Percentiles rank a stretch among this genome's conserved stretches.
These are phyloP conservation scores for Cladorrhinum samala DNA, from an alignment of 495 filamentous ascomycete genomes.

Conservation along the genomic window DNA sequence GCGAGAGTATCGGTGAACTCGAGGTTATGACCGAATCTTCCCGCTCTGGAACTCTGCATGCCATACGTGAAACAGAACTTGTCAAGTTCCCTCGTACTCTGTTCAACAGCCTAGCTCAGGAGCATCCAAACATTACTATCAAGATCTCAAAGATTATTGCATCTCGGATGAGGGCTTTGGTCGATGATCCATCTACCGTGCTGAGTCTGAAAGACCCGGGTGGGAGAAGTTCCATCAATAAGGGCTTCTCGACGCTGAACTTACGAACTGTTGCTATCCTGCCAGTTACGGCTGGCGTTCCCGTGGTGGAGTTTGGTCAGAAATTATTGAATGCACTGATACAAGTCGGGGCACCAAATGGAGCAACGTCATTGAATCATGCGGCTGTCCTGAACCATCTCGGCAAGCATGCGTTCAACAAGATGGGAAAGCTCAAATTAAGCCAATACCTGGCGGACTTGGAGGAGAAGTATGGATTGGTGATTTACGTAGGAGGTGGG, in stretches of 20 bases:
- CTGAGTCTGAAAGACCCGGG: constrained; percentile 36
- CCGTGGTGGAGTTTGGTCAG: constrained; percentile 90
- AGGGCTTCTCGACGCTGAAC: constrained; percentile 81
- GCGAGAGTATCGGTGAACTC: constrained; percentile 93
- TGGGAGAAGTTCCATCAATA: constrained; percentile 54
- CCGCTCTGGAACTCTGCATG: constrained; percentile 83
- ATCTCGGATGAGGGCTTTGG: constrained; percentile 80
- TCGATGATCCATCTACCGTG: constrained; percentile 62
- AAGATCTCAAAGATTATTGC: constrained; percentile 99
- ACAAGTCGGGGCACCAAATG: constrained; percentile 82
- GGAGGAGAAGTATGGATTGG: constrained; percentile 93
- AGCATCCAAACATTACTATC: constrained; percentile 96
- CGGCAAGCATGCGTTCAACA: constrained; percentile 90
- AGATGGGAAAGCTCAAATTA: constrained; percentile 94
- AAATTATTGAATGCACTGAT: constrained; percentile 79
- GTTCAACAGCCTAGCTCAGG: constrained; percentile 94
- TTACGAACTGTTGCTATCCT: constrained; percentile 88
- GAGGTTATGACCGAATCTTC: constrained; percentile 94
- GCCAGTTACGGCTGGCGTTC: constrained; percentile 84
- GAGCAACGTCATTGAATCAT: constrained; percentile 89
- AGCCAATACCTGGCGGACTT: constrained; percentile 94
- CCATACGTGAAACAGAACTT: constrained; percentile 92
- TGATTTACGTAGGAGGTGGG: constrained; percentile 87
- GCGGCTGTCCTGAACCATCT: constrained; percentile 89
- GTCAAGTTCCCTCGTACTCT: constrained; percentile 93